These are phyloP conservation scores for Spizellomyces sp. DNA, from an alignment of 192 early-diverging fungal genomes.

Conservation along the genomic window DNA sequence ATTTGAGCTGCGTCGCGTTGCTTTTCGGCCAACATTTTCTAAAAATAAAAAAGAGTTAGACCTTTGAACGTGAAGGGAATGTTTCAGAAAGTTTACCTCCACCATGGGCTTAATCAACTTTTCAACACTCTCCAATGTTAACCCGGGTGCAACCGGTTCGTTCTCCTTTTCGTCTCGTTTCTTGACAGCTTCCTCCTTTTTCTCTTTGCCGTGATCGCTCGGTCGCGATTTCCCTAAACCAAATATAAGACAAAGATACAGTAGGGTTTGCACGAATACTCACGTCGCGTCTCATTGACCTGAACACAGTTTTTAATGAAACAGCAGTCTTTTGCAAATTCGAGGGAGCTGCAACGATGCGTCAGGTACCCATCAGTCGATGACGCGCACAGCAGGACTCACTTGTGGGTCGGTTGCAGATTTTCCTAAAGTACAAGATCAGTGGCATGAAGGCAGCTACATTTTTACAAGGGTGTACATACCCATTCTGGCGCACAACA, in stretches of 20 bases:
- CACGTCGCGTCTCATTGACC: slow-evolving; percentile 15
- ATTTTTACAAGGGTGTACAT: no score
- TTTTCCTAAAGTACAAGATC: no score
- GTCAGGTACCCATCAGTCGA: no score
- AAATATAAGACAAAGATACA: no score
- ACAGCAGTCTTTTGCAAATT: slow-evolving; percentile 32
- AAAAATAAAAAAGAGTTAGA: not conserved
- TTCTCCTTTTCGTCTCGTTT: slow-evolving; percentile 15
- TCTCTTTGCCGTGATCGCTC: not conserved
- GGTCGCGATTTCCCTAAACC: slow-evolving; percentile 4
- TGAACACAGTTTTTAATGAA: slow-evolving; percentile 31
- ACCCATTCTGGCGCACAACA: slow-evolving; percentile 32
- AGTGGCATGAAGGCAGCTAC: no score
- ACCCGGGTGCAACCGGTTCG: not conserved
- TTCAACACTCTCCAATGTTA: slow-evolving; percentile 11
- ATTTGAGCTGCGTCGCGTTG: not conserved
- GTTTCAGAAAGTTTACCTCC: not conserved
- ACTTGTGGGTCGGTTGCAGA: slow-evolving; percentile 29
- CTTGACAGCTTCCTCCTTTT: not conserved
- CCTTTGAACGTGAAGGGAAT: not conserved
- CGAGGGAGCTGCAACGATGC: no score
- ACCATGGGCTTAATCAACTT: slow-evolving; percentile 11
- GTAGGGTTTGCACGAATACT: no score
- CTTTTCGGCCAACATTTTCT: slow-evolving; percentile 4
- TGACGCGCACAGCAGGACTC: no score